Conservation (phyloP, 495 filamentous ascomycete genomes). For the Cercophora scortea region DNA sequence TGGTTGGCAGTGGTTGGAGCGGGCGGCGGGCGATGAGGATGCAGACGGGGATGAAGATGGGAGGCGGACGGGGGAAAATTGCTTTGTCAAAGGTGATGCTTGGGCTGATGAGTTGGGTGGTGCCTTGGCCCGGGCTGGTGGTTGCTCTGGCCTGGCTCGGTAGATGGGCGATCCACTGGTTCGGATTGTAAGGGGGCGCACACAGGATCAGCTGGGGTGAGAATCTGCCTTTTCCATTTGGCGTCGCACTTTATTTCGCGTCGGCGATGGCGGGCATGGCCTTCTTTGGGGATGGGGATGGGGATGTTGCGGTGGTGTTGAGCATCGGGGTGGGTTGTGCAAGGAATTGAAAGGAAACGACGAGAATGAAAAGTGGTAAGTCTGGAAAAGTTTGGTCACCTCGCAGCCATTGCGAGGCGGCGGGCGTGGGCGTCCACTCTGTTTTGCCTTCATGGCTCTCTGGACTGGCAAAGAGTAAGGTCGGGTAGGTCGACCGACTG, state of each 20-base stretch:
- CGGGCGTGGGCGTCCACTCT: slow-evolving; percentile 25
- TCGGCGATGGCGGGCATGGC: slow-evolving; percentile 17
- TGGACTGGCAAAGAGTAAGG: slow-evolving; percentile 24
- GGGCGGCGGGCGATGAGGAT: background rate
- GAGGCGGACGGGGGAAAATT: slow-evolving; percentile 8
- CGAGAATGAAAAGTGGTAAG: slow-evolving; percentile 9
- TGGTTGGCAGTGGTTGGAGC: background rate
- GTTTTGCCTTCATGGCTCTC: slow-evolving; percentile 28
- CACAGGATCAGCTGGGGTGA: slow-evolving; percentile 17
- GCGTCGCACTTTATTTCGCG: slow-evolving; percentile 29
- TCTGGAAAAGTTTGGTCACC: slow-evolving; percentile 25
- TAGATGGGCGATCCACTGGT: slow-evolving; percentile 21
- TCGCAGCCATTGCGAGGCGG: slow-evolving; percentile 27
- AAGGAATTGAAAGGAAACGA: slow-evolving; percentile 1
- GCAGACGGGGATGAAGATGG: background rate
- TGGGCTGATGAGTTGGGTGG: slow-evolving; percentile 4
- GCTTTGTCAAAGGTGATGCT: slow-evolving; percentile 15
- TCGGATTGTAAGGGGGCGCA: slow-evolving; percentile 6
- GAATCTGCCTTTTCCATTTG: slow-evolving; percentile 20
- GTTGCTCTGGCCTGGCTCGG: slow-evolving; percentile 10
- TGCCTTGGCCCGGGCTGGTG: slow-evolving; percentile 14
- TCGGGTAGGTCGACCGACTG: slow-evolving; percentile 28
- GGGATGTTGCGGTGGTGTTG: slow-evolving; percentile 19
- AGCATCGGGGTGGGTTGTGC: slow-evolving; percentile 17
- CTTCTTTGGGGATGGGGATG: slow-evolving; percentile 5